Conservation (phyloP, 202 grass and related monocot species). For the Hordeum pubiflorum region DNA sequence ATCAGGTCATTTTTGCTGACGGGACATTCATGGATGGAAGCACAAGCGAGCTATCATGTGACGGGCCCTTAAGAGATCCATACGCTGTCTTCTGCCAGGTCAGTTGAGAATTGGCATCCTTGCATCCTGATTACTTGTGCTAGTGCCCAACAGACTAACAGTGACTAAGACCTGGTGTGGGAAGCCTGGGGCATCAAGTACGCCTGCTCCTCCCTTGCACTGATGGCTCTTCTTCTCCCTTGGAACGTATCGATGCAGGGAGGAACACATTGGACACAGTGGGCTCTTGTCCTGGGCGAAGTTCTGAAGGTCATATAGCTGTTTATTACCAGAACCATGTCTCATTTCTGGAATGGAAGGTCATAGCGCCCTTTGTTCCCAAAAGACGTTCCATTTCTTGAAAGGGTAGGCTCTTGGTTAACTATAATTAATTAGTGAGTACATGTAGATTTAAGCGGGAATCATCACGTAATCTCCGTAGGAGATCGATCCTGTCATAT, state of each 20-base stretch:
- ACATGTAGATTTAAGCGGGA: not conserved
- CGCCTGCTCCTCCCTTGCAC: not conserved
- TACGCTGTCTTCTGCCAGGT: constrained; percentile 92
- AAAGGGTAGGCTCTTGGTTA: no score
- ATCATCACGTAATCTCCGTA: not conserved
- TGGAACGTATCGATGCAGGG: constrained; percentile 35
- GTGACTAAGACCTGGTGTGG: not conserved
- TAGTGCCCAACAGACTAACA: not conserved
- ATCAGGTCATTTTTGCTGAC: constrained; percentile 92
- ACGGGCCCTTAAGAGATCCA: constrained; percentile 89
- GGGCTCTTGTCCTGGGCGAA: constrained; percentile 76
- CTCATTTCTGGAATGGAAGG: no score
- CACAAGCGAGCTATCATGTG: constrained; percentile 88
- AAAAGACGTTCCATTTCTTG: not conserved
- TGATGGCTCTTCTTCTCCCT: not conserved
- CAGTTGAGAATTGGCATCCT: not conserved
- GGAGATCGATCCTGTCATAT: not conserved
- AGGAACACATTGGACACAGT: constrained; percentile 96
- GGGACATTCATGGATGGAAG: constrained; percentile 95
- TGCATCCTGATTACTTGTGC: not conserved
- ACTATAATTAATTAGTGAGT: not conserved
- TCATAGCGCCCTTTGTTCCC: no score
- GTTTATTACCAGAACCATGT: no score
- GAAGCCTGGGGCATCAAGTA: not conserved
- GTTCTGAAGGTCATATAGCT: constrained; percentile 56